Percentiles rank a stretch among this genome's conserved stretches.
Evolutionary conservation across 176 grass and related monocot species (phyloP).

Genomic region (Eleusine indica): DNA sequence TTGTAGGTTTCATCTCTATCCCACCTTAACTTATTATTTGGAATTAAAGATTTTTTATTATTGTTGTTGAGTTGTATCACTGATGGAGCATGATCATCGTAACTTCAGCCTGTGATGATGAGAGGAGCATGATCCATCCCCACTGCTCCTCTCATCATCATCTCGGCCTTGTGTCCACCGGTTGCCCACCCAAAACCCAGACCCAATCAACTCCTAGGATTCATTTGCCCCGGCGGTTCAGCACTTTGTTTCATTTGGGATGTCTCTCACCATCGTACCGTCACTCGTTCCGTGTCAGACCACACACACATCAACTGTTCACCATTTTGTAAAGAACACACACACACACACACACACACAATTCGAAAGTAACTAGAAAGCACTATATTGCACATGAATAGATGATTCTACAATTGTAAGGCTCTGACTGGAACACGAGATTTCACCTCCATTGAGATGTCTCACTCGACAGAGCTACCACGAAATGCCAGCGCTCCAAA

Average conservation of each 20-base stretch:
- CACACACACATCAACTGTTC: not conserved
- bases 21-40: too few species aligned
- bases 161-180: not conserved
- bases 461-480: not conserved
- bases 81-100: constrained; percentile 1
- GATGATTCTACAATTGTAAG: not conserved
- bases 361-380: too few species aligned
- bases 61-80: too few species aligned
- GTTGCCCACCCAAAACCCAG: constrained; percentile 24
- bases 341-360: too few species aligned
- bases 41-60: too few species aligned
- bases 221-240: not conserved
- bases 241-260: not conserved
- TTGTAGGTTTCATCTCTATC: too few species aligned
- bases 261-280: not conserved
- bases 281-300: not conserved
- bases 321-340: not conserved
- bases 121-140: not conserved
- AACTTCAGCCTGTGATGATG: not conserved
- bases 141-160: not conserved
- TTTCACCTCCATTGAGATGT: not conserved
- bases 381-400: not conserved
- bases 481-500: not conserved
- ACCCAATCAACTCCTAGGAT: not conserved
- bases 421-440: constrained; percentile 26